These are phyloP conservation scores for Rhododendron molle DNA, from an alignment of 148 eudicot species.

Conservation along the genomic window DNA sequence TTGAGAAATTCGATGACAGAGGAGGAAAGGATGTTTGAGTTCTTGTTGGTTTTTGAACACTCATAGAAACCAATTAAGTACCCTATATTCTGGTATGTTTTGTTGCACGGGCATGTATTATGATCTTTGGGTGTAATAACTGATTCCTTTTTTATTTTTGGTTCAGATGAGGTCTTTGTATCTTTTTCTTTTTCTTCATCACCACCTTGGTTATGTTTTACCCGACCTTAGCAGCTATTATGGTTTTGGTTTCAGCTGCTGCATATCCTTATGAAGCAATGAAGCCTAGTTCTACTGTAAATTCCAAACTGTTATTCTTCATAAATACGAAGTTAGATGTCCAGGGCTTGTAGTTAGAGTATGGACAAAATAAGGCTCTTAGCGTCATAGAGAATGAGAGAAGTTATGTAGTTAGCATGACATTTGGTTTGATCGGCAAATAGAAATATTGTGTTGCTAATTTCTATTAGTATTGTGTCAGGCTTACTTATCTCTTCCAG, in stretches of 20 bases:
- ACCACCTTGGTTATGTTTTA: background rate
- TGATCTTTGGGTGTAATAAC: background rate
- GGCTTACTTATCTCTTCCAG: constrained; percentile 99
- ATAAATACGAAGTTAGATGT: background rate
- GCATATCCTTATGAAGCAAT: background rate
- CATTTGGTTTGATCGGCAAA: too few species aligned
- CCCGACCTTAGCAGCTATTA: background rate
- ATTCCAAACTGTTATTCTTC: background rate
- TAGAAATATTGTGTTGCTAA: background rate
- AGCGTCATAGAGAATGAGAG: constrained; percentile 2
- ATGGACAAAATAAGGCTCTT: background rate
- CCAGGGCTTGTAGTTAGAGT: background rate
- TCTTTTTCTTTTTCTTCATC: constrained; percentile 1
- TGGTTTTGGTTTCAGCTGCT: background rate
- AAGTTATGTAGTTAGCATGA: constrained; percentile 1
- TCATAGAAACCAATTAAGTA: background rate
- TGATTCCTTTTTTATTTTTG: too few species aligned
- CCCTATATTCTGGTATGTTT: background rate
- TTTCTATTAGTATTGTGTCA: constrained; percentile 24
- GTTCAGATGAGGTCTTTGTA: background rate
- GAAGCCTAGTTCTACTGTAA: background rate
- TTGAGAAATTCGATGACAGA: background rate
- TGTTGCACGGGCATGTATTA: background rate
- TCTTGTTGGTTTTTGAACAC: background rate
- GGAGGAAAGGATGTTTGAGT: constrained; percentile 3